Base-by-base conservation (phyloP, 2,329 filamentous ascomycete genomes). In the Plenodomus biglobosus region DNA sequence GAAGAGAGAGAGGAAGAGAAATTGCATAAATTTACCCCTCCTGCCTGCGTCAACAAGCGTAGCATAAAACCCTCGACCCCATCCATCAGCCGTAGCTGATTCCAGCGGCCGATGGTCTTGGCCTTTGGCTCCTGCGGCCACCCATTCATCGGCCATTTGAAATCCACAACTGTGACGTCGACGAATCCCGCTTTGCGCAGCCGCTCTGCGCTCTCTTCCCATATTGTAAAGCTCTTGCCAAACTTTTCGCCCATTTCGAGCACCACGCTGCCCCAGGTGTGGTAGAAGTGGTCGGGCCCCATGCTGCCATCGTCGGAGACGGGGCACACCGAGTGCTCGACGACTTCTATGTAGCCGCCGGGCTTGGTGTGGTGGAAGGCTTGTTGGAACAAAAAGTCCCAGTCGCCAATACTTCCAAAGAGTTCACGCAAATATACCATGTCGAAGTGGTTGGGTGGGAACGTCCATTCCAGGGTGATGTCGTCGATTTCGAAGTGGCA, bases 401-500 rank as follows among this genome's bases (percentile, higher is more conserved):
- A 78, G 51, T 78, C 75, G 1, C 71, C 66, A 16, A 79, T 71
- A 44, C 70, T 73, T 11, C 76, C 76, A 42, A 74, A 75, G 19
- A 78, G 59, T 40, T 74, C 75, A 41, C 76, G 73, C 15, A 76
- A 62, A 54, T 79, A 75, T 38, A 78, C 72, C 48, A 76, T 76
- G 59, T 78, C 76, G 52, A 72, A 72, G 42, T 68, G 59, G 34
- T 68, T 54, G 1, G 50, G 46, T 0, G 66, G 66, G 38, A 68
- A 71, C 1, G 73, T 75, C 75, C 75, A 78, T 19, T 68, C 65
- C 7, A 68, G 58, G 1, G 68, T 70, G 15, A 74, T 66, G 42
- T 79, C 76, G 62, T 79, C 77, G 44, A 79, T 71, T 44, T 78
- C 73, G 55, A 78, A 79, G 20, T 64, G 57, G 52, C 71, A 73